Base-by-base conservation (phyloP, 768 basidiomycete genomes). In the Arthromyces matolae region DNA sequence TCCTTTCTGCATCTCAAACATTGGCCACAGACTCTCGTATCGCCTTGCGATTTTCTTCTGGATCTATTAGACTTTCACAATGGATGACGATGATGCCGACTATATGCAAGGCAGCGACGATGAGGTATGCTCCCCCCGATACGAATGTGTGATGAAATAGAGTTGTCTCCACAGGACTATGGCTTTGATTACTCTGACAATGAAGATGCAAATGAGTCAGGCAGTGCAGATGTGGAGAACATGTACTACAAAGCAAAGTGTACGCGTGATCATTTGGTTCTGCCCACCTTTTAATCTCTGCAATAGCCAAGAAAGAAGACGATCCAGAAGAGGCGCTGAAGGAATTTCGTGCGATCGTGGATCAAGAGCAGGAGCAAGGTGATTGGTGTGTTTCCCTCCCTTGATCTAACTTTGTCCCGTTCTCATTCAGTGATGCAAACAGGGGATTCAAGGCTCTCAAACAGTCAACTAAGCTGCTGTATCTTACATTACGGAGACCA, bases 401-500 rank as follows among this genome's bases (percentile, higher is more conserved):
- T 35, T 1, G 6, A 29, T 25, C 8, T 27, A 22, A 14, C 16
- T 9, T 12, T 45, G 3, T 32, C 4, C 16, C 23, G n/a, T 14
- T 19, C 39, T 33, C 32, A 28, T 51, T 47, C 25, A 48, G 18
- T 33, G 41, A 6, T 23, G 22, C 38, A 29, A 9, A 5, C 58
- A 97, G 94, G 95, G 96, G 94, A 2, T 99, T 99, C 80, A 99
- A 99, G 66, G 91, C 94, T 5, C 77, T 99, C 50, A 99, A 99
- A 60, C 96, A 99, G 60, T 90, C 89, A 42, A 97, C 94, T 14
- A 99, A 99, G 65, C 73, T 97, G 42, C 80, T 94, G 46, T 99
- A 88, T 65, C 77, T 95, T 42, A 72, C 70, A 19, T 76, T 93
- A 22, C 79, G 81, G 56, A 75, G 90, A 60, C 93, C 93, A 18